These are phyloP conservation scores for Pleurotus citrinopileatus DNA, from an alignment of 768 basidiomycete genomes.

Conservation along the genomic window DNA sequence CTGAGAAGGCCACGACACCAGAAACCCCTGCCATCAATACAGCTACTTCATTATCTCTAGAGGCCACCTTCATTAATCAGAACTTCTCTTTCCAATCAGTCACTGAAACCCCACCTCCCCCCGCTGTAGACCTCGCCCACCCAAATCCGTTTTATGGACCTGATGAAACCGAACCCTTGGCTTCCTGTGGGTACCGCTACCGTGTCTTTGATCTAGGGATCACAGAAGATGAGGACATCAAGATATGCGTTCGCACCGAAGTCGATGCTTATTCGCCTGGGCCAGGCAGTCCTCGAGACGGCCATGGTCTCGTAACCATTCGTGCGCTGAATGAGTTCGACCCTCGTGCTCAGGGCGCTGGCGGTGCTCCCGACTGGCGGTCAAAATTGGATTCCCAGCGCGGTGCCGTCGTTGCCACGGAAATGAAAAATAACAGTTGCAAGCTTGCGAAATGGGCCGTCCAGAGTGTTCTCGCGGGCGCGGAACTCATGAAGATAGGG, in stretches of 20 bases:
- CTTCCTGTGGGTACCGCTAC: slow-evolving; percentile 96
- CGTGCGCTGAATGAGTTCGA: slow-evolving; percentile 98
- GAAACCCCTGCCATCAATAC: slow-evolving; percentile 89
- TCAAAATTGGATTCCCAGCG: slow-evolving; percentile 95
- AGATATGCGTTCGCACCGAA: slow-evolving; percentile 92
- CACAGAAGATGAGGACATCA: slow-evolving; percentile 87
- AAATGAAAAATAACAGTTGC: slow-evolving; percentile 99
- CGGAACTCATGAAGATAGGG: slow-evolving; percentile 97
- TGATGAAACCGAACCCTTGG: slow-evolving; percentile 92
- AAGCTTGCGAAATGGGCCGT: slow-evolving; percentile 98
- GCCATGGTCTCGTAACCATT: slow-evolving; percentile 83
- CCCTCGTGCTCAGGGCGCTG: slow-evolving; percentile 82
- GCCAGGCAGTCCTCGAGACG: slow-evolving; percentile 60
- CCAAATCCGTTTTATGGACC: slow-evolving; percentile 96
- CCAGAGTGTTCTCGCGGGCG: slow-evolving; percentile 92
- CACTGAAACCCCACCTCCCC: slow-evolving; percentile 59
- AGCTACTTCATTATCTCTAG: slow-evolving; percentile 88
- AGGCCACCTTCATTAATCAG: slow-evolving; percentile 98
- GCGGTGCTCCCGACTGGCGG: slow-evolving; percentile 98
- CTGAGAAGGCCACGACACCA: slow-evolving; percentile 56
- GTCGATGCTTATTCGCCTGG: slow-evolving; percentile 82
- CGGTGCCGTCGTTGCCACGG: slow-evolving; percentile 96
- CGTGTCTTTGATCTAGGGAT: slow-evolving; percentile 91
- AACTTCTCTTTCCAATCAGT: slow-evolving; percentile 98
- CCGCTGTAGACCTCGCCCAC: slow-evolving; percentile 71